Conservation (phyloP, 2,329 filamentous ascomycete species). For the Pseudofabraea citricarpa region DNA sequence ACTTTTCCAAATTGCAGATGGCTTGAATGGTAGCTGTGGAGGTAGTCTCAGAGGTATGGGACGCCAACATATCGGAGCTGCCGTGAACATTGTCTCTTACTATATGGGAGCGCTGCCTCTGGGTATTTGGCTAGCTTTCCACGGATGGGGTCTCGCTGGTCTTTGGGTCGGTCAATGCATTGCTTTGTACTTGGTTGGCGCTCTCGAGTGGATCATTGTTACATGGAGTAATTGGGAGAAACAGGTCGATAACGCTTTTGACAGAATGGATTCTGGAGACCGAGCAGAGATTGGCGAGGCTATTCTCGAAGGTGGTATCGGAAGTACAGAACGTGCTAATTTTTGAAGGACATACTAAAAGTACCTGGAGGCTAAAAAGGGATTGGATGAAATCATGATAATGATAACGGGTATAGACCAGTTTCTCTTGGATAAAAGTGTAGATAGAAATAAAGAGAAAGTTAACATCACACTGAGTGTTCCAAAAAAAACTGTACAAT, state of each 20-base stretch:
- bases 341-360: not conserved
- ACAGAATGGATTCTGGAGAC: slow-evolving; percentile 55
- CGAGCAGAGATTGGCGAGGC: slow-evolving; percentile 15
- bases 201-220: slow-evolving; percentile 75
- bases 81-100: slow-evolving; percentile 78
- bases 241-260: slow-evolving; percentile 67
- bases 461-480: too few species aligned
- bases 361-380: not conserved
- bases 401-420: too few species aligned
- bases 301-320: slow-evolving; percentile 5
- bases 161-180: slow-evolving; percentile 83
- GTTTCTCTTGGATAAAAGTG: too few species aligned
- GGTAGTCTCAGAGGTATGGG: slow-evolving; percentile 81
- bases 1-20: slow-evolving; percentile 86
- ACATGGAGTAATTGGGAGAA: slow-evolving; percentile 71
- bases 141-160: slow-evolving; percentile 77
- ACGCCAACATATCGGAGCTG: slow-evolving; percentile 76
- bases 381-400: not conserved
- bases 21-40: slow-evolving; percentile 79
- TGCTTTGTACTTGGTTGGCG: slow-evolving; percentile 74
- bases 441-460: too few species aligned
- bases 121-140: slow-evolving; percentile 81
- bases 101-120: slow-evolving; percentile 76
- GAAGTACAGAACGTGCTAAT: slow-evolving; percentile 1
- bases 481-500: too few species aligned